A percentile compares a stretch with the other conserved stretches of the same genome.
Conservation (phyloP, 257 asterid species). For the Asclepias syriaca region DNA sequence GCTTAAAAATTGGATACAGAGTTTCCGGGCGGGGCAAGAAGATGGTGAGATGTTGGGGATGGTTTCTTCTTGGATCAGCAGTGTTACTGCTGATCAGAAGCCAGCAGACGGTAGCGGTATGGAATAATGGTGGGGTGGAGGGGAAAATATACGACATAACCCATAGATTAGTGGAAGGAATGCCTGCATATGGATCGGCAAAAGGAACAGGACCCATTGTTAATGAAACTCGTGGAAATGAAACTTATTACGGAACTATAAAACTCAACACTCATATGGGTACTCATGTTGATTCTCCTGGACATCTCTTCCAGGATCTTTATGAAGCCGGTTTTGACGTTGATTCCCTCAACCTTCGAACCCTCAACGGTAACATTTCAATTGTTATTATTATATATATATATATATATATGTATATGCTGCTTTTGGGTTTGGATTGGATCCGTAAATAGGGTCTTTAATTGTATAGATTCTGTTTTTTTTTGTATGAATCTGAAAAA, state of each 20-base stretch:
- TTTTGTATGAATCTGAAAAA: no score
- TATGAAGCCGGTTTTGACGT: constrained; percentile 52
- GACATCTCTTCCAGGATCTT: constrained; percentile 46
- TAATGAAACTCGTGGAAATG: constrained; percentile 42
- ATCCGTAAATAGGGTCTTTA: no score
- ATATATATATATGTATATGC: not conserved
- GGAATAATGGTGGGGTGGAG: constrained; percentile 12
- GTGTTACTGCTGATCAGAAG: not conserved
- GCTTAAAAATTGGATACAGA: not conserved
- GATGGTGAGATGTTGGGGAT: not conserved
- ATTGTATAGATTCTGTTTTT: no score
- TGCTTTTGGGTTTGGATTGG: no score
- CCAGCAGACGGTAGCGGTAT: not conserved
- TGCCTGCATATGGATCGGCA: constrained; percentile 42
- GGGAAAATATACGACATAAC: constrained; percentile 60
- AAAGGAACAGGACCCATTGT: constrained; percentile 50
- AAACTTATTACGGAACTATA: constrained; percentile 23
- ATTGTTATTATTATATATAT: not conserved
- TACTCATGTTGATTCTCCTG: constrained; percentile 88
- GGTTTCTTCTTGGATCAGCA: not conserved
- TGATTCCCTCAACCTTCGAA: constrained; percentile 62
- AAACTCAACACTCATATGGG: constrained; percentile 45
- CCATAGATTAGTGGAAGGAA: constrained; percentile 41
- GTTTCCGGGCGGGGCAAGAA: not conserved
- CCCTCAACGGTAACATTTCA: constrained; percentile 44